Evolutionary conservation across 1,139 yeast species (phyloP).

Genomic region (Saccharomyces hybrid): DNA sequence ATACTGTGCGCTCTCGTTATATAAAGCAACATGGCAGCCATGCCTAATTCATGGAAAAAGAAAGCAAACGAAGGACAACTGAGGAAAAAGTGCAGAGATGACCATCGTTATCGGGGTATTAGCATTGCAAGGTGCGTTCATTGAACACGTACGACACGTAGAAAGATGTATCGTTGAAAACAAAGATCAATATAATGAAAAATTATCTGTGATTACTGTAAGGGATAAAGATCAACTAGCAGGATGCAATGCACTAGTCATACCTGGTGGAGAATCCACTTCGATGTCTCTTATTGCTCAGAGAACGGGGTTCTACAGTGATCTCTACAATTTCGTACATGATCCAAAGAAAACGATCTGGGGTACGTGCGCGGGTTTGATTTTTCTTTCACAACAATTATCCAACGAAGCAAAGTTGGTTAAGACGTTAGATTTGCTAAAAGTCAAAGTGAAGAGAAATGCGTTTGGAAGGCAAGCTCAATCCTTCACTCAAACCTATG

Average conservation of each 20-base stretch:
- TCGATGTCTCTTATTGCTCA: conserved; percentile 68
- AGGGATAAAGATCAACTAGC: conserved; percentile 45
- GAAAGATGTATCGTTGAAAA: conserved; percentile 33
- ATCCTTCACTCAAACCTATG: conserved; percentile 49
- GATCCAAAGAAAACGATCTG: conserved; percentile 51
- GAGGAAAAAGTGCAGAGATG: no score
- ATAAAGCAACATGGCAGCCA: no score
- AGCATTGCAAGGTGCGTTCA: conserved; percentile 75
- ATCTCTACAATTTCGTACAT: conserved; percentile 45
- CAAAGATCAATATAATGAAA: neutral
- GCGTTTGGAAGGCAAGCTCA: conserved; percentile 77
- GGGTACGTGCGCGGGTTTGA: conserved; percentile 88
- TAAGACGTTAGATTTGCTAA: conserved; percentile 55
- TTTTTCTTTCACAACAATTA: conserved; percentile 53
- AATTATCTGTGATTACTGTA: conserved; percentile 40
- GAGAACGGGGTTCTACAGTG: conserved; percentile 50
- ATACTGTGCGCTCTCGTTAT: no score
- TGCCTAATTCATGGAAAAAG: no score
- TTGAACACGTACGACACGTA: conserved; percentile 56
- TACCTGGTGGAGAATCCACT: conserved; percentile 82
- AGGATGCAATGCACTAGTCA: conserved; percentile 51
- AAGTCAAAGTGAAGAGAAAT: conserved; percentile 59
- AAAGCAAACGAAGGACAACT: no score
- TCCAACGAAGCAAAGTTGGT: conserved; percentile 53
- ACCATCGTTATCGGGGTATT: conserved; percentile 50